These are phyloP conservation scores for Puccinia polysora DNA, from an alignment of 1,284 basidiomycete genomes.

Conservation along the genomic window DNA sequence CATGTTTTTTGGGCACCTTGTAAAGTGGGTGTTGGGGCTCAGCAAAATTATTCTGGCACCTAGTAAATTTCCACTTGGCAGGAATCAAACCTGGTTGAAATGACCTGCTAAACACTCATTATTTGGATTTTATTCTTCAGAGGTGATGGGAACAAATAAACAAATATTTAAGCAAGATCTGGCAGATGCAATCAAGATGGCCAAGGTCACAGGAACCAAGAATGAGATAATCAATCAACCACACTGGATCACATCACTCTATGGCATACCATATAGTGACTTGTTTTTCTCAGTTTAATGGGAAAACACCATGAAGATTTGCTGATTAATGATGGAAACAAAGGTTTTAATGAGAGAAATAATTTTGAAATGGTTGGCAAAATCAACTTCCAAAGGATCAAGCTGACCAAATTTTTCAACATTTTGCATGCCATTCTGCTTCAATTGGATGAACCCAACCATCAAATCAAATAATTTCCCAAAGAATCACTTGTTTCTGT, in stretches of 20 bases:
- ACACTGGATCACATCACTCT: slow-evolving; percentile 83
- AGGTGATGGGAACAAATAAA: slow-evolving; percentile 83
- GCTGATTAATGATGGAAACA: slow-evolving; percentile 72
- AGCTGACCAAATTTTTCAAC: slow-evolving; percentile 73
- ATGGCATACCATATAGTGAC: slow-evolving; percentile 78
- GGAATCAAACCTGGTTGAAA: slow-evolving; percentile 95
- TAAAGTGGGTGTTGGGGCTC: too few relatives aligned
- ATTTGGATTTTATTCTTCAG: slow-evolving; percentile 97
- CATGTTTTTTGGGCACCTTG: too few relatives aligned
- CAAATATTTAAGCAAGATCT: slow-evolving; percentile 77
- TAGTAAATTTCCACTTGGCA: too few relatives aligned
- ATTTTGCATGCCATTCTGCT: slow-evolving; percentile 71
- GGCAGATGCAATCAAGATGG: slow-evolving; percentile 76
- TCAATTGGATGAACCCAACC: neutral
- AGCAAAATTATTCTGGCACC: too few relatives aligned
- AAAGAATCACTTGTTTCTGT: slow-evolving; percentile 64
- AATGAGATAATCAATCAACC: slow-evolving; percentile 67
- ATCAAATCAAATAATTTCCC: slow-evolving; percentile 21
- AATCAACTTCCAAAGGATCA: slow-evolving; percentile 63
- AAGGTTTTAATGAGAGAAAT: slow-evolving; percentile 4
- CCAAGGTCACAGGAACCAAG: slow-evolving; percentile 63
- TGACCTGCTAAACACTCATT: too few relatives aligned
- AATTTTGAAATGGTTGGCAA: slow-evolving; percentile 61
- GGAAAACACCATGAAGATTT: slow-evolving; percentile 80
- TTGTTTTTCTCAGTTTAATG: slow-evolving; percentile 88